Evolutionary conservation across 2,329 filamentous ascomycete species (phyloP), one percentile per base, ranked within the genome.

Genomic region (Coniella vitis): DNA sequence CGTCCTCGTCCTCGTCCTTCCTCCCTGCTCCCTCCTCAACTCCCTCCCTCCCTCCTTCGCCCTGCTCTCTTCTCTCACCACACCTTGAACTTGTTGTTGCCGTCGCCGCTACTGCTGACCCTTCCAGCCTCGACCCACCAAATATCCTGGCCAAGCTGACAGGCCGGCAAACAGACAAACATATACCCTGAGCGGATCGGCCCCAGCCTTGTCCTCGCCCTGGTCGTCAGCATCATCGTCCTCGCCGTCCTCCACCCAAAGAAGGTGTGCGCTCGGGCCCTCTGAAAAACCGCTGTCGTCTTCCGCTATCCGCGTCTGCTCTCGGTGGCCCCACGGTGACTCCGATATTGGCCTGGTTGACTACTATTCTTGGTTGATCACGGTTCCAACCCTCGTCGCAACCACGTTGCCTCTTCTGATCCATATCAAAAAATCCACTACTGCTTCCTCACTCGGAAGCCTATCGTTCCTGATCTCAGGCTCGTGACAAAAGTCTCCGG

Each of bases 281-380:
- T 48, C 36, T 29, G 25, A 5, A 5, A 29, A 41, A 31, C 37
- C 31, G 34, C 42, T 42, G 38, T 53, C 48, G 40, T 32, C 39
- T 47, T 32, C 38, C 10, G 41, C n/a, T 41, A 14, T 9, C 45
- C 38, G 37, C 31, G 37, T 40, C 38, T 47, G 37, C 32, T 20
- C 38, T 39, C 37, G 45, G 45, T 47, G 45, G 38, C 45, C 38
- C 42, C 51, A 53, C 51, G 51, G 51, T 53, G 51, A 51, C 51
- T 51, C 51, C 51, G 51, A 53, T 53, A 53, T 53, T 53, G 48
- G 38, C 32, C 40, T 53, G 49, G 35, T 51, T 44, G 42, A 48
- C 38, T 38, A 40, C 49, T 36, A 47, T 51, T 51, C 38, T 51
- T 53, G 51, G 36, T 51, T 45, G 39, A 44, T 49, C 37, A 44